Evolutionary conservation across 805 yeast genomes (phyloP), one percentile per base, ranked within the genome.

Genomic region (Helenozyma rhizophorensis): DNA sequence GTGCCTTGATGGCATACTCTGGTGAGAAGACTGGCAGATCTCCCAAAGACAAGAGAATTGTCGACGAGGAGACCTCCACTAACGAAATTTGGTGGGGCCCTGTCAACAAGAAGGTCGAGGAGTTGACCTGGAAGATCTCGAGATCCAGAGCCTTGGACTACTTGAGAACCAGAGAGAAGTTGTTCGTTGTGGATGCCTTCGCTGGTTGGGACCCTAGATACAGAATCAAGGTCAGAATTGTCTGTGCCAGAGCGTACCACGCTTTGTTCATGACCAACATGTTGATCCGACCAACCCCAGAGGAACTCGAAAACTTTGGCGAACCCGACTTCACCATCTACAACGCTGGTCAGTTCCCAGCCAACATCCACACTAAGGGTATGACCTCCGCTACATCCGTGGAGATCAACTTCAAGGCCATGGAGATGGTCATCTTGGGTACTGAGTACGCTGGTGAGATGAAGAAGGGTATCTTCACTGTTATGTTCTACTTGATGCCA

Each of bases 151-250:
- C 98, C 32, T 76, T 89, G 48, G 98, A 90, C 66, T 90, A 89
- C 71, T 76, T 90, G 62, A 84, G 95, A 74, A 90, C 97, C 36
- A 83, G 96, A 68, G 89, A 83, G 52, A 87, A 88, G 61, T 79
- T 93, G 53, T 90, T 83, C 65, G 89, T 90, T 44, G 88, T 90
- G 47, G 98, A 90, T 58, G 97, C 97, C 9, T 90, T 64, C 60
- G 98, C 97, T 29, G 98, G 98, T 47, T 90, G 98, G 98, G 98
- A 90, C 63, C 96, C 97, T 56, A 80, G 86, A 56, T 90, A 90
- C 78, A 79, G 97, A 70, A 78, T 89, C 62, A 90, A 90, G 72
- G 94, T 89, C 39, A 79, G 97, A 67, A 81, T 89, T 45, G 90
- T 89, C 35, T 89, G 97, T 71, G 97, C 97, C 40, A 81, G 98